Conservation (phyloP, 1,284 basidiomycete species). For the Farysia itapuensis region DNA sequence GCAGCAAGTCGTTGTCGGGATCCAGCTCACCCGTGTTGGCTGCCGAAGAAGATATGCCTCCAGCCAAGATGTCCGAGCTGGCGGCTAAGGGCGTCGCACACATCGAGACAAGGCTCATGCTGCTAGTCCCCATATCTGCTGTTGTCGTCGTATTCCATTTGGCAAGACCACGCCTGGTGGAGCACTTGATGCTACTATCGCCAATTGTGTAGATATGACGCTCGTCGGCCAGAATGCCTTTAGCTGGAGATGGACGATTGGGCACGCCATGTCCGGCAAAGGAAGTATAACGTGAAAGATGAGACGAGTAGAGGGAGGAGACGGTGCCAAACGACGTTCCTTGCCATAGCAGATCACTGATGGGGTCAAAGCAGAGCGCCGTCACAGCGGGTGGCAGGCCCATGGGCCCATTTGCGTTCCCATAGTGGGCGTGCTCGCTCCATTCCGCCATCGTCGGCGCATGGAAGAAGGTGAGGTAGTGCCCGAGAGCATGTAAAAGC, state of each 20-base stretch:
- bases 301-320: slow-evolving; percentile 71
- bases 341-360: slow-evolving; percentile 85
- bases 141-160: slow-evolving; percentile 56
- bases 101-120: slow-evolving; percentile 48
- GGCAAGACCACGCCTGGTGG: slow-evolving; percentile 59
- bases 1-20: slow-evolving; percentile 40
- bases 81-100: slow-evolving; percentile 49
- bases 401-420: slow-evolving; percentile 41
- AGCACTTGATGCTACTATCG: slow-evolving; percentile 59
- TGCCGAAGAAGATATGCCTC: slow-evolving; percentile 38
- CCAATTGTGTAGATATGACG: slow-evolving; percentile 58
- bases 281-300: slow-evolving; percentile 66
- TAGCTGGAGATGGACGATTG: slow-evolving; percentile 62
- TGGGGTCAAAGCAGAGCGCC: slow-evolving; percentile 77
- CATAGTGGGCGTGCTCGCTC: slow-evolving; percentile 52
- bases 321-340: slow-evolving; percentile 76
- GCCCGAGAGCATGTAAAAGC: too few relatives aligned
- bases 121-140: slow-evolving; percentile 17
- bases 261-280: slow-evolving; percentile 65
- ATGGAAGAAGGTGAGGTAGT: too few relatives aligned
- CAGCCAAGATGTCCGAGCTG: slow-evolving; percentile 52
- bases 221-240: slow-evolving; percentile 58
- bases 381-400: slow-evolving; percentile 47
- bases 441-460: slow-evolving; percentile 54
- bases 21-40: slow-evolving; percentile 29